Base-by-base conservation (phyloP, 192 early-diverging fungal species). In the Backusella morwellensis region DNA sequence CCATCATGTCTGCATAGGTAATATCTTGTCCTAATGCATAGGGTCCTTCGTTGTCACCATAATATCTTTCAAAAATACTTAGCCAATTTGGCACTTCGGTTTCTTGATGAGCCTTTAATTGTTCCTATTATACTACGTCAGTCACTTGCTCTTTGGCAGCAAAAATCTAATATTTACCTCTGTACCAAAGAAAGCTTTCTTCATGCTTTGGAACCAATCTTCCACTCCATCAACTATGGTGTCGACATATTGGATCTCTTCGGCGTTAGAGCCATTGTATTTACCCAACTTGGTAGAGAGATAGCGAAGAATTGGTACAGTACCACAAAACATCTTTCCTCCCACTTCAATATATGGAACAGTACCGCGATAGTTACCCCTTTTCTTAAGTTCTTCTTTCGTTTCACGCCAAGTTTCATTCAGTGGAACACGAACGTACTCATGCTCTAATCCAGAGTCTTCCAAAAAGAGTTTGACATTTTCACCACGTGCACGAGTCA, bases 241-340 rank as follows among this genome's bases (percentile, higher is more conserved):
- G 21, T 68, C 67, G 34, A 68, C 3, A 68, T 35, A n/a, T 35
- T 68, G 34, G 14, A 35, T 36, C 15, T 68, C 34, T 68, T 68
- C 67, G 7, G 32, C 67, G 36, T 68, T 35, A 35, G 67, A 12
- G 8, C 67, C 67, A 36, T 68, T 34, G 38, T 68, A 68, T 35
- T 68, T 68, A 68, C 67, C 67, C 14, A 68, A 17, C 6, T 68
- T 68, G 6, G 35, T n/a, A 68, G 67, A 68, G 17, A 68, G 15
- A 36, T 68, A 68, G 35, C 67, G 67, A 34, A 68, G 32, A 35
- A 68, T 9, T 6, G 67, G 67, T n/a, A 68, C 34, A 68, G 67
- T 68, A 9, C 67, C 35, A n/a, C 67, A 34, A 8, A 36, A 68
- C 67, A 35, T 68, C 35, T 68, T 68, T 19, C 9, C 67, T 5